Evolutionary conservation across 2,329 filamentous ascomycete species (phyloP), one percentile per base, ranked within the genome.

Genomic region (Exophiala oligosperma): DNA sequence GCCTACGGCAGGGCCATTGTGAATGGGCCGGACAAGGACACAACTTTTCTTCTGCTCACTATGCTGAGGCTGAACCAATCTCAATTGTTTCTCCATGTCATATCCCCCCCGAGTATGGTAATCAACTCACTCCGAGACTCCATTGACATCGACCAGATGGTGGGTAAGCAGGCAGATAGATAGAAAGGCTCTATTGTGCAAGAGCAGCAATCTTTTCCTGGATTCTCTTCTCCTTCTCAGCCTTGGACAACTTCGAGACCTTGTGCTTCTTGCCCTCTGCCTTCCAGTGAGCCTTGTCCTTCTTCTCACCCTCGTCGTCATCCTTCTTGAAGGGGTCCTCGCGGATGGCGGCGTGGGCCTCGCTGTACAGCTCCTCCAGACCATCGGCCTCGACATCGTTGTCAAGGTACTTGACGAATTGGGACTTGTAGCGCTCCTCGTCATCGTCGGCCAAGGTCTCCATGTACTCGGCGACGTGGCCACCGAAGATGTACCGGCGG

Each of bases 391-490:
- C 93, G 68, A 99, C 79, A 72, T 96, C 94, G 75, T 96, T 91
- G 68, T 99, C 93, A 70, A 96, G 89, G 86, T 99, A 99, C 81
- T 94, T 89, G 79, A 87, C 84, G 89, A 99, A 99, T 85, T 99
- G 94, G 72, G 86, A 87, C 86, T 93, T 93, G 91, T 91, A 99
- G 77, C 94, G 92, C 87, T 99, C 94, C 90, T 99, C 94, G 76
- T 99, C 94, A 77, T 99, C 94, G 73, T 99, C 94, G 81, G 94
- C 94, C 67, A 99, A 90, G 60, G 89, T 94, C 89, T 99, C 94
- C 94, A 99, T 99, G 88, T 99, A 99, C 87, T 99, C 94, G 70
- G 93, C 92, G 67, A 99, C 91, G 87, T 99, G 94, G 64, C 94
- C 93, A 75, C 85, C 94, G 80, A 91, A 93, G 85, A 99, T 99